phyloP scores from a whole-genome alignment of 2,329 filamentous ascomycete genomes.

The Fusarium sp. region DNA sequence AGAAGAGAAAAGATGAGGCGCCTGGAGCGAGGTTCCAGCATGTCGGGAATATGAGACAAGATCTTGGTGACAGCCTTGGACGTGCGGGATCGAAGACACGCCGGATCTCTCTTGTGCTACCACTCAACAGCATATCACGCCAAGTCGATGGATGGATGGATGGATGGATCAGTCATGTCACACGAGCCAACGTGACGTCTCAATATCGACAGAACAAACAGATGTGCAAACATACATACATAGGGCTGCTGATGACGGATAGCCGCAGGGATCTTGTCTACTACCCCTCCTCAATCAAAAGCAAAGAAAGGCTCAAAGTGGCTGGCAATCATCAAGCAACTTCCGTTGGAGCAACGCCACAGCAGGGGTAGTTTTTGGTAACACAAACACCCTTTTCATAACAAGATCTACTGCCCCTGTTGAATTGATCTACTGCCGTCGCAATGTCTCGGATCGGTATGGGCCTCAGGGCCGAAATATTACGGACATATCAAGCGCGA shows the following conservation, averaged over 20 bases:
- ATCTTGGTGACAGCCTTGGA: constrained; percentile 28
- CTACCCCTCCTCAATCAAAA: neutral
- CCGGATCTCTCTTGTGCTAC: constrained; percentile 45
- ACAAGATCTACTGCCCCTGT: constrained; percentile 32
- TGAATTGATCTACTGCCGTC: constrained; percentile 29
- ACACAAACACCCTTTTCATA: constrained; percentile 25
- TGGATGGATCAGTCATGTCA: constrained; percentile 12
- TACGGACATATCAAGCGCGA: constrained; percentile 24
- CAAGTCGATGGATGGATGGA: constrained; percentile 4
- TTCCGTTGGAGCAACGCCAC: constrained; percentile 28
- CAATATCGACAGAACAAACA: constrained; percentile 3
- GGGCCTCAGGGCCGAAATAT: constrained; percentile 36
- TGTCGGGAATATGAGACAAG: constrained; percentile 24
- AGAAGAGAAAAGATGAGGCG: constrained; percentile 13
- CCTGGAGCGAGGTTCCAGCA: constrained; percentile 9
- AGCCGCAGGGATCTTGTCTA: constrained; percentile 15
- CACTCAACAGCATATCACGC: constrained; percentile 1
- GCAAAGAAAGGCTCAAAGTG: constrained; percentile 9
- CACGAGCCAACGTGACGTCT: constrained; percentile 20
- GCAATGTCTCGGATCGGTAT: constrained; percentile 27
- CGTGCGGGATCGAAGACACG: constrained; percentile 45
- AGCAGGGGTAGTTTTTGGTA: constrained; percentile 19
- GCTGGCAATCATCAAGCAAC: constrained; percentile 12
- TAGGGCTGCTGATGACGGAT: constrained; percentile 21
- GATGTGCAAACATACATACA: constrained; percentile 16